Percentiles rank a stretch among this genome's conserved stretches.
Conservation (phyloP, 2,329 filamentous ascomycete species). For the Beauveria asiatica region DNA sequence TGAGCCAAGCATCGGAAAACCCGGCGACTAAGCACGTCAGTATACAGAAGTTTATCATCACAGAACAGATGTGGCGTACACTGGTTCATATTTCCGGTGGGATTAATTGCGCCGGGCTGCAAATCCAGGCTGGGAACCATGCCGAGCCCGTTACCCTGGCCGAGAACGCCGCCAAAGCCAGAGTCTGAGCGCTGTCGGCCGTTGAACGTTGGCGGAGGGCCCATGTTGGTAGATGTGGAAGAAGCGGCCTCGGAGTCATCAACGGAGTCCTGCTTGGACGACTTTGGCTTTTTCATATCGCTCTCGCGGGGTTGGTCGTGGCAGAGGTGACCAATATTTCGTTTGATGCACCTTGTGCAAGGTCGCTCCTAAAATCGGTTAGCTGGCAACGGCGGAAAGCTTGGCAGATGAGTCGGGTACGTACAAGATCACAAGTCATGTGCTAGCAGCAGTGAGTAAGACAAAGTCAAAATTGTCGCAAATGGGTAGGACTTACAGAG, state of each 20-base stretch:
- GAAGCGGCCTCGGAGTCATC: constrained; percentile 45
- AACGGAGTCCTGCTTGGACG: constrained; percentile 53
- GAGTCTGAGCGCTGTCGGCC: constrained; percentile 12
- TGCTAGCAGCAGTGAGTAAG: constrained; percentile 44
- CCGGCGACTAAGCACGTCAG: constrained; percentile 51
- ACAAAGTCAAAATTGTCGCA: constrained; percentile 11
- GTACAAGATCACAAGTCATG: constrained; percentile 89
- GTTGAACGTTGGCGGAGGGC: constrained; percentile 39
- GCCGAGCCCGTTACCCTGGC: constrained; percentile 24
- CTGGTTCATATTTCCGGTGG: constrained; percentile 54
- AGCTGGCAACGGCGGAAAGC: constrained; percentile 16
- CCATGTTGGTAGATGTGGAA: constrained; percentile 46
- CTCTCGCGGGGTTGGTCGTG: constrained; percentile 93
- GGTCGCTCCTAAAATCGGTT: constrained; percentile 65
- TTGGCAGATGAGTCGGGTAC: constrained; percentile 26
- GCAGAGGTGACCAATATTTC: constrained; percentile 96
- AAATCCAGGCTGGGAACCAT: constrained; percentile 34
- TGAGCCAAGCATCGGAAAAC: constrained; percentile 76
- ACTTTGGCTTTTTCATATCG: constrained; percentile 71
- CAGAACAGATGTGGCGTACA: constrained; percentile 47
- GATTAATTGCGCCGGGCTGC: constrained; percentile 25
- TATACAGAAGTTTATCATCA: too few species aligned
- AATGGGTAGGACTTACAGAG: constrained; percentile 59
- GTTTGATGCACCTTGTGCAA: constrained; percentile 95
- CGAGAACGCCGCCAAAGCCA: constrained; percentile 21